Evolutionary conservation across 2,329 filamentous ascomycete species (phyloP).

Genomic region (Claviceps sorghi): DNA sequence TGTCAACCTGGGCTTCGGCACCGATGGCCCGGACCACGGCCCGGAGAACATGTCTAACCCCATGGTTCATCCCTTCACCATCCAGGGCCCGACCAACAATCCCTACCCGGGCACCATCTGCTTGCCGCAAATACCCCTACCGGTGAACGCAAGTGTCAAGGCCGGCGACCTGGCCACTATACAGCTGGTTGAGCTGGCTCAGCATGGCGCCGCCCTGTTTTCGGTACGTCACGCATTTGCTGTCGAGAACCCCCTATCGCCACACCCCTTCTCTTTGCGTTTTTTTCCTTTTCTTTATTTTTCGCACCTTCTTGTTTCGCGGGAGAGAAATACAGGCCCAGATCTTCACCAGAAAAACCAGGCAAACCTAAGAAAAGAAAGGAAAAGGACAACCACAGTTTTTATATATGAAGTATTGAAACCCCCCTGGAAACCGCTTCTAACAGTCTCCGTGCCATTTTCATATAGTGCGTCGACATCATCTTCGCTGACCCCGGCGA

Average conservation of each 20-base stretch:
- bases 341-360: too few species aligned
- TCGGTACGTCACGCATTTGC: slow-evolving; percentile 42
- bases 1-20: slow-evolving; percentile 80
- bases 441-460: background rate
- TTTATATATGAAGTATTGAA: background rate
- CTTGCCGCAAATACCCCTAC: slow-evolving; percentile 76
- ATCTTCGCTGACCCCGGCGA: slow-evolving; percentile 73
- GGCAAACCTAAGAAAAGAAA: too few species aligned
- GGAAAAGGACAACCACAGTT: too few species aligned
- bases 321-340: too few species aligned
- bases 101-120: slow-evolving; percentile 85
- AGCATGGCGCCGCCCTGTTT: slow-evolving; percentile 71
- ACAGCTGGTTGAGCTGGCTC: slow-evolving; percentile 68
- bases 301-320: too few species aligned
- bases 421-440: background rate
- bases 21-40: slow-evolving; percentile 43
- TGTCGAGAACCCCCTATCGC: too few species aligned
- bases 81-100: slow-evolving; percentile 65
- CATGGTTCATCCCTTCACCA: slow-evolving; percentile 69
- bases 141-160: slow-evolving; percentile 53
- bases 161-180: slow-evolving; percentile 84
- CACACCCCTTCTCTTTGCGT: background rate
- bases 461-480: slow-evolving; percentile 76
- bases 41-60: slow-evolving; percentile 77
- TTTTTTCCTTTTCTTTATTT: background rate